phyloP scores from a whole-genome alignment of 2,329 filamentous ascomycete species.

The Pestalotiopsis sp. region DNA sequence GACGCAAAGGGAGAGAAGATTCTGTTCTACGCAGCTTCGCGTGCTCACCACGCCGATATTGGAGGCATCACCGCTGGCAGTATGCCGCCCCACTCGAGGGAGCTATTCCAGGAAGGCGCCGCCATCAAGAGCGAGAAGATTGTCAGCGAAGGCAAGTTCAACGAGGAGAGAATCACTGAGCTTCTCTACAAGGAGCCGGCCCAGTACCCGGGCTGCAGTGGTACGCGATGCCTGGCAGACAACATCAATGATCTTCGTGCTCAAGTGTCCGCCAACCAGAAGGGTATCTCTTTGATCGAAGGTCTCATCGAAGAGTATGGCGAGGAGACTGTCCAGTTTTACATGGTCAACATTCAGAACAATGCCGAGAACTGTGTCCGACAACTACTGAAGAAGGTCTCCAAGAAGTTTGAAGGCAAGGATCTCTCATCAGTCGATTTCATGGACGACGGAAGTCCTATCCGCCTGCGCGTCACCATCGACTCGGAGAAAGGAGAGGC shows the following conservation, averaged over 20 bases:
- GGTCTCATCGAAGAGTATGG: constrained; percentile 74
- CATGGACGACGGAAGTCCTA: constrained; percentile 80
- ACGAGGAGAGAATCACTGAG: constrained; percentile 72
- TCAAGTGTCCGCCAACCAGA: constrained; percentile 77
- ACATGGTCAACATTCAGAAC: constrained; percentile 76
- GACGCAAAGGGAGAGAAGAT: constrained; percentile 66
- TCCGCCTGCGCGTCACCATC: constrained; percentile 71
- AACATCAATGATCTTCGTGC: constrained; percentile 82
- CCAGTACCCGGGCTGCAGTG: constrained; percentile 70
- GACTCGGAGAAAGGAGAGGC: constrained; percentile 73
- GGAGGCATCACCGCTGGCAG: constrained; percentile 75
- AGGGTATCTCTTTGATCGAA: constrained; percentile 74
- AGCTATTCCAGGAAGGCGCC: constrained; percentile 60
- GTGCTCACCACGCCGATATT: constrained; percentile 82
- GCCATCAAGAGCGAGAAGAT: constrained; percentile 65
- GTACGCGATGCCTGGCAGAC: constrained; percentile 73
- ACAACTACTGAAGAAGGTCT: constrained; percentile 68
- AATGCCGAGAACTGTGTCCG: constrained; percentile 74
- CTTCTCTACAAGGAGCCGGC: constrained; percentile 71
- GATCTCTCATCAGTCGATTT: constrained; percentile 71
- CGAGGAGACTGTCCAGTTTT: constrained; percentile 73
- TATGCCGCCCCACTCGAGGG: constrained; percentile 71
- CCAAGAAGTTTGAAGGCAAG: constrained; percentile 67
- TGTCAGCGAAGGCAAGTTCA: constrained; percentile 74
- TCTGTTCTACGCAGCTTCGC: constrained; percentile 79